Conservation (phyloP, 306 rosid genomes). For the Gastrolobium bilobum region DNA sequence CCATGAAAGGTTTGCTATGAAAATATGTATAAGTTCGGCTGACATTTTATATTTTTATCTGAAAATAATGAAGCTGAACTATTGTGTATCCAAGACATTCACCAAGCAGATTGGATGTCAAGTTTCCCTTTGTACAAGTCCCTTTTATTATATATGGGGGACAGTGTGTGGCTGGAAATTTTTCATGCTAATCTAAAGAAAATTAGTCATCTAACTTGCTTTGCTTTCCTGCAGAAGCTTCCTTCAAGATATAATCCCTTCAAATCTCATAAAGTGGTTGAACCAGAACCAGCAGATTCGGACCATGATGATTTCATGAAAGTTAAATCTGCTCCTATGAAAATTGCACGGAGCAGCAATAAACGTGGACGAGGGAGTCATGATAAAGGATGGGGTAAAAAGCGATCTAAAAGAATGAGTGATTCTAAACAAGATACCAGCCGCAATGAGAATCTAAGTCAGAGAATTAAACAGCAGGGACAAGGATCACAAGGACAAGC, state of each 20-base stretch:
- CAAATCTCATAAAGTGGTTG: too few relatives aligned
- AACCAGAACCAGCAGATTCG: too few relatives aligned
- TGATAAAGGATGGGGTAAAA: constrained; percentile 72
- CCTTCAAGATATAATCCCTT: constrained; percentile 60
- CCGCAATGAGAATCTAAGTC: constrained; percentile 37
- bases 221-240: constrained; percentile 66
- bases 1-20: constrained; percentile 4
- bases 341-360: constrained; percentile 56
- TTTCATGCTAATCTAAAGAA: background rate
- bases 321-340: constrained; percentile 17
- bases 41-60: background rate
- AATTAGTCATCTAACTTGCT: constrained; percentile 36
- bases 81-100: background rate
- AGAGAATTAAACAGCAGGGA: too few relatives aligned
- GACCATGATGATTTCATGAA: too few relatives aligned
- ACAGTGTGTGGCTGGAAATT: constrained; percentile 9
- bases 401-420: constrained; percentile 53
- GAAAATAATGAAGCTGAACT: background rate
- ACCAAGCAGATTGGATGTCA: constrained; percentile 3
- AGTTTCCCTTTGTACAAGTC: background rate
- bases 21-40: background rate
- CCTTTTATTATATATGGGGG: background rate
- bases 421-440: constrained; percentile 53
- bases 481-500: too few relatives aligned
- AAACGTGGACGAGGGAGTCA: constrained; percentile 73